These are phyloP conservation scores for Golubevia sp. DNA, from an alignment of 1,284 basidiomycete species.

Conservation along the genomic window DNA sequence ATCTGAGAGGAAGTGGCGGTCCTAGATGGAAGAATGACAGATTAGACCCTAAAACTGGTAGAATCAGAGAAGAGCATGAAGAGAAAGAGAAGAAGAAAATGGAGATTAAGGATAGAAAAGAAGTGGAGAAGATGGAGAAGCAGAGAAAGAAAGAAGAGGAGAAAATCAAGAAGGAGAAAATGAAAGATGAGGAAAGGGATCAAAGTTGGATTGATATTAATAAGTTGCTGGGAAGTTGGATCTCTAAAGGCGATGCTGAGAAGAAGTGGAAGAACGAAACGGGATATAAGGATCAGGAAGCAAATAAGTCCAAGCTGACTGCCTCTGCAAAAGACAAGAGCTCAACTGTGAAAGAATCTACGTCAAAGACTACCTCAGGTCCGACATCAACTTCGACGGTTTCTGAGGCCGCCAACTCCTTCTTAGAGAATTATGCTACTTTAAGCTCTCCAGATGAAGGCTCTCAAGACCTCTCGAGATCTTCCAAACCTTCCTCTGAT, in stretches of 20 bases:
- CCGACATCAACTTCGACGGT: not conserved
- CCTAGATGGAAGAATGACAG: constrained; percentile 33
- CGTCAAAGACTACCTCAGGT: not conserved
- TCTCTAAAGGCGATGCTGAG: constrained; percentile 1
- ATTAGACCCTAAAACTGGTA: too few relatives aligned
- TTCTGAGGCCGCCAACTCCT: not conserved
- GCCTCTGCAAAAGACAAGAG: not conserved
- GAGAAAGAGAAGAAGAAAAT: too few relatives aligned
- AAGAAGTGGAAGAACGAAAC: not conserved
- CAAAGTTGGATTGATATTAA: constrained; percentile 48
- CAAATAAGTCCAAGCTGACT: not conserved
- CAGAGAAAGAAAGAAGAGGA: constrained; percentile 11
- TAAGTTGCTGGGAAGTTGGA: constrained; percentile 23
- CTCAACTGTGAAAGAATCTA: not conserved
- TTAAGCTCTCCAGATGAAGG: not conserved
- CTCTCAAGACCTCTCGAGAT: constrained; percentile 4
- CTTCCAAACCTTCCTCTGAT: not conserved
- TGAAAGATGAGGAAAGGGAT: not conserved
- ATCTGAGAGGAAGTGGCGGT: constrained; percentile 78
- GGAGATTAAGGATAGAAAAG: too few relatives aligned
- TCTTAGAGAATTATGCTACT: constrained; percentile 9
- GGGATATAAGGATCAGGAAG: not conserved
- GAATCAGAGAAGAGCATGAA: too few relatives aligned
- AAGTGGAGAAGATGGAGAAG: constrained; percentile 8
- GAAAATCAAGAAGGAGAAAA: not conserved